Evolutionary conservation across 257 asterid species (phyloP).

Genomic region (Forsythia suspensa): DNA sequence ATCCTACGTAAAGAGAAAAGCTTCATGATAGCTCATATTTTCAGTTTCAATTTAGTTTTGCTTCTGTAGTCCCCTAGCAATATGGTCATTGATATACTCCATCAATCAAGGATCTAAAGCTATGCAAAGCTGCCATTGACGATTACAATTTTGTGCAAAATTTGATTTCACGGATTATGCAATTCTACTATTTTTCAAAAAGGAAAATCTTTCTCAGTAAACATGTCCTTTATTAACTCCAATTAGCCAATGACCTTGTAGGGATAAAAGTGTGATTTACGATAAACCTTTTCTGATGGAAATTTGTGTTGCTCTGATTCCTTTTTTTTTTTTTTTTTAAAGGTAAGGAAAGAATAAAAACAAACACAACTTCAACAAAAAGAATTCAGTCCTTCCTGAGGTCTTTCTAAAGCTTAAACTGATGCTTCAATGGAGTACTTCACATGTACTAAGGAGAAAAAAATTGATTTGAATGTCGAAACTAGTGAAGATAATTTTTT

Average conservation of each 20-base stretch:
- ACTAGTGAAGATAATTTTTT: no score
- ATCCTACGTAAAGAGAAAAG: not conserved
- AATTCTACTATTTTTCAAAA: not conserved
- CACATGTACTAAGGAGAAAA: not conserved
- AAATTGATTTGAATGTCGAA: not conserved
- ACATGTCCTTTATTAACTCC: not conserved
- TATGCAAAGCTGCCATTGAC: not conserved
- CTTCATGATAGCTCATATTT: not conserved
- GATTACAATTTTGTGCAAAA: not conserved
- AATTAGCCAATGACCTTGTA: not conserved
- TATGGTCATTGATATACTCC: not conserved
- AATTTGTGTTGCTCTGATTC: no score
- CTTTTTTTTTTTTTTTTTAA: no score
- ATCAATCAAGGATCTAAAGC: not conserved
- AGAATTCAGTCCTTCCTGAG: not conserved
- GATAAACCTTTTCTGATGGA: not conserved
- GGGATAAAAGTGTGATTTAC: not conserved
- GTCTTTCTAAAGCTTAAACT: not conserved
- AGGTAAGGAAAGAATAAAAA: no score
- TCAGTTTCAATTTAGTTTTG: not conserved
- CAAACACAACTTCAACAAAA: no score
- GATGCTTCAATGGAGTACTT: not conserved
- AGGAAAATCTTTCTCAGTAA: not conserved
- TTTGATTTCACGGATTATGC: not conserved
- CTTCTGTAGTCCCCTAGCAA: not conserved